Evolutionary conservation across 257 asterid species (phyloP).

Genomic region (Solanum habrochaites): DNA sequence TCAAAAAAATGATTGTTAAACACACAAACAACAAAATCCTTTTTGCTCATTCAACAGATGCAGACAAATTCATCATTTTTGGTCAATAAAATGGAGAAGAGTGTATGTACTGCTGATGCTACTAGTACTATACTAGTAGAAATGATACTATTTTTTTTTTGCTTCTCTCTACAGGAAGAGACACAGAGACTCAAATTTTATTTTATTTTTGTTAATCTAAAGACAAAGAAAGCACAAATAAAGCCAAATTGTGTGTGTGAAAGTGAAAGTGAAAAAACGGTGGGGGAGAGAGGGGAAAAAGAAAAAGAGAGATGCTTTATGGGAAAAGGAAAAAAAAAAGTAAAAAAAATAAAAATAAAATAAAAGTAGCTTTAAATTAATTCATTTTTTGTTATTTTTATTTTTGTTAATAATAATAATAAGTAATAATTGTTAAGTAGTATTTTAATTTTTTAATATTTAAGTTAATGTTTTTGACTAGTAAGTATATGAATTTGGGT

Average conservation of each 20-base stretch:
- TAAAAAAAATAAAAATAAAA: background rate
- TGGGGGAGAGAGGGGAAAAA: background rate
- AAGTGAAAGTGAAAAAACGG: background rate
- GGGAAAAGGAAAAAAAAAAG: background rate
- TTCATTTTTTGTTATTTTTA: background rate
- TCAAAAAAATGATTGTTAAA: conserved; percentile 1
- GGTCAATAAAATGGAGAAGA: background rate
- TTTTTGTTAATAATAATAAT: background rate
- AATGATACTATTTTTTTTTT: background rate
- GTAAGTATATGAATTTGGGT: background rate
- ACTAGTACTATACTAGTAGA: background rate
- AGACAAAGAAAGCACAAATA: conserved; percentile 1
- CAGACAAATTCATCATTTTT: background rate
- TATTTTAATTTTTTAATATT: background rate
- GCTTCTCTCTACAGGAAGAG: background rate
- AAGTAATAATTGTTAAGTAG: background rate
- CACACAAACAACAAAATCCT: background rate
- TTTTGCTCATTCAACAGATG: background rate
- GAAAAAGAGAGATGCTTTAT: background rate
- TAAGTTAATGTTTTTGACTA: background rate
- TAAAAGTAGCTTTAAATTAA: background rate
- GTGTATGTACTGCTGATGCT: background rate
- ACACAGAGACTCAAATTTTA: background rate
- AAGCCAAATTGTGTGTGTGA: conserved; percentile 2
- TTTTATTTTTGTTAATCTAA: background rate